phyloP scores from a whole-genome alignment of 495 filamentous ascomycete genomes.

The Sordaria brevicollis region DNA sequence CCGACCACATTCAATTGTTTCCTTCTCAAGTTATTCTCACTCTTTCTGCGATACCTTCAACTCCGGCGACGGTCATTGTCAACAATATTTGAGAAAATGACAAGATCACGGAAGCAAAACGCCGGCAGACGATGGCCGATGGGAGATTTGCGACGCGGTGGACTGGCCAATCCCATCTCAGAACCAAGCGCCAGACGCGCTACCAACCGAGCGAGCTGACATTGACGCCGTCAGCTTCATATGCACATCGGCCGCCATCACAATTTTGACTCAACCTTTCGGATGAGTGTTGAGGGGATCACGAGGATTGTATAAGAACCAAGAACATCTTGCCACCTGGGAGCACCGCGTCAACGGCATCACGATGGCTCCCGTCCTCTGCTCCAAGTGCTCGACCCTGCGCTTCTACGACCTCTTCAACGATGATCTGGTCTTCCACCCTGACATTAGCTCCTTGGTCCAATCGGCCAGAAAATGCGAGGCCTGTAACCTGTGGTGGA shows the following conservation, averaged over 20 bases:
- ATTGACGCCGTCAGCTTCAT: neutral
- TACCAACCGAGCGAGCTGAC: no score
- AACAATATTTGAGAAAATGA: no score
- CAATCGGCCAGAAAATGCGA: neutral
- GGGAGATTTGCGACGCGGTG: neutral
- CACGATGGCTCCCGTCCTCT: neutral
- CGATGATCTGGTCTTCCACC: conserved; percentile 1
- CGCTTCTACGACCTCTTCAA: conserved; percentile 1
- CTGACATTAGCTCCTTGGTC: neutral
- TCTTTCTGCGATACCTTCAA: no score
- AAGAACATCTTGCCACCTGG: no score
- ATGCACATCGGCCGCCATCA: neutral
- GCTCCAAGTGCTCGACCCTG: neutral
- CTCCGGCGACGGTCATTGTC: no score
- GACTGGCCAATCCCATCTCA: neutral
- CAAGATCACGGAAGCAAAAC: neutral
- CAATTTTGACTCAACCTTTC: no score
- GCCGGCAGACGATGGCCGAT: neutral
- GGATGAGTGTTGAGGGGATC: no score
- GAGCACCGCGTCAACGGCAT: neutral
- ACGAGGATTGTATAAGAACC: no score
- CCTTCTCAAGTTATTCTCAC: no score
- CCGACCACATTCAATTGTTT: neutral
- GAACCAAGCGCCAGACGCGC: neutral
- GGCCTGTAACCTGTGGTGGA: neutral